Evolutionary conservation across 257 asterid species (phyloP).

Genomic region (Prunella vulgaris): DNA sequence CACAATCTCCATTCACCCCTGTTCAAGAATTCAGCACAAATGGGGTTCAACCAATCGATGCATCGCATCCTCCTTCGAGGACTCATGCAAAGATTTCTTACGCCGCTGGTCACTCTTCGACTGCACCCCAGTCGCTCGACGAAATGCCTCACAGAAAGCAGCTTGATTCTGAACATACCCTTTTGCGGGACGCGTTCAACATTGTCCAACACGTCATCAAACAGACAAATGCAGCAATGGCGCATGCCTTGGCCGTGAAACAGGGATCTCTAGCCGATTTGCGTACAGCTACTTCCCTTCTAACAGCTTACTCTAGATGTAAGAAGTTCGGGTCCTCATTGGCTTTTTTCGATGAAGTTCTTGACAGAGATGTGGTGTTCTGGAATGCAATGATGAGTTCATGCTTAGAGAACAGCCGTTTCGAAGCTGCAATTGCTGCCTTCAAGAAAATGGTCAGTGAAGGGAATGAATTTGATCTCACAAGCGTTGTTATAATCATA

Average conservation of each 20-base stretch:
- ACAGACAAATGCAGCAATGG: constrained; percentile 30
- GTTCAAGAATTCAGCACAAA: constrained; percentile 16
- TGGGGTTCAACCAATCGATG: constrained; percentile 8
- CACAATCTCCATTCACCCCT: constrained; percentile 7
- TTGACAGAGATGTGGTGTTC: constrained; percentile 45
- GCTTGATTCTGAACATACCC: constrained; percentile 15
- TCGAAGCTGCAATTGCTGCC: constrained; percentile 28
- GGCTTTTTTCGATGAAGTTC: constrained; percentile 41
- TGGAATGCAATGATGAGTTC: constrained; percentile 72
- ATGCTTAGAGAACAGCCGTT: constrained; percentile 32
- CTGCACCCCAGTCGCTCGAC: constrained; percentile 30
- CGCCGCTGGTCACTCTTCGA: not conserved
- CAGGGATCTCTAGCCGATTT: constrained; percentile 43
- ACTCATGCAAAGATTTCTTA: not conserved
- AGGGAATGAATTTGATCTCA: constrained; percentile 39
- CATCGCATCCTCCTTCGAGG: constrained; percentile 4
- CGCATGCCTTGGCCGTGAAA: constrained; percentile 51
- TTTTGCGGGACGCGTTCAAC: constrained; percentile 32
- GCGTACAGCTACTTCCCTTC: constrained; percentile 39
- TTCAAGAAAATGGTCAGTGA: constrained; percentile 42
- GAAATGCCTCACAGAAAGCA: constrained; percentile 33
- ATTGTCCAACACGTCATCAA: constrained; percentile 26
- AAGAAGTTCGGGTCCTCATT: constrained; percentile 34
- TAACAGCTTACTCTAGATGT: constrained; percentile 49
- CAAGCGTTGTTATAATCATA: constrained; percentile 39